Percentiles rank a stretch among this genome's conserved stretches.
These are phyloP conservation scores for Colletotrichum gloeosporioides DNA, from an alignment of 2,329 filamentous ascomycete species.

Conservation along the genomic window DNA sequence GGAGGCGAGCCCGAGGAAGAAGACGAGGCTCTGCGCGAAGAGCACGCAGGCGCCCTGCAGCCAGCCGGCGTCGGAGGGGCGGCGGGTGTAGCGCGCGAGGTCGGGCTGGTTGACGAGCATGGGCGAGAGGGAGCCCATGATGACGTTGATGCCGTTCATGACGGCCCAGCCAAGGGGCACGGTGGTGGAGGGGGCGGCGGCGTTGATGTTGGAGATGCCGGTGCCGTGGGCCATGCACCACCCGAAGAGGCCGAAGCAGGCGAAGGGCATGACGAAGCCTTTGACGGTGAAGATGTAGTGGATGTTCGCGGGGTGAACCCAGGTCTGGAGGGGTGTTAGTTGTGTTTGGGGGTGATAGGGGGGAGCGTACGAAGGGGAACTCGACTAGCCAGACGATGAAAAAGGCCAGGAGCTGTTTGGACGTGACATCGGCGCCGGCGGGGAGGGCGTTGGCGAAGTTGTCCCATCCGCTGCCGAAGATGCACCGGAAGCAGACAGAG, in stretches of 20 bases:
- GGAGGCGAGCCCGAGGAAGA: slow-evolving; percentile 32
- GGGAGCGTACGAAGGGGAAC: slow-evolving; percentile 36
- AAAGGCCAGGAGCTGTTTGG: slow-evolving; percentile 38
- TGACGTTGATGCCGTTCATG: slow-evolving; percentile 41
- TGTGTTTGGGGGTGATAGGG: rapidly evolving
- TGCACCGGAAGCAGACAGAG: slow-evolving; percentile 31
- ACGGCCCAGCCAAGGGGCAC: slow-evolving; percentile 40
- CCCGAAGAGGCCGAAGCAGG: slow-evolving; percentile 39
- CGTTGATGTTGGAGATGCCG: slow-evolving; percentile 29
- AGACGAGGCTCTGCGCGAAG: slow-evolving; percentile 29
- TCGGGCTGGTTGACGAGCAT: slow-evolving; percentile 42
- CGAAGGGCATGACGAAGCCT: slow-evolving; percentile 37
- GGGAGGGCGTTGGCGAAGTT: slow-evolving; percentile 36
- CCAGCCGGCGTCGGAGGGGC: slow-evolving; percentile 32
- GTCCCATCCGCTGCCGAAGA: slow-evolving; percentile 37
- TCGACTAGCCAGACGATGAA: slow-evolving; percentile 44
- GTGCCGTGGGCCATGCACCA: slow-evolving; percentile 35
- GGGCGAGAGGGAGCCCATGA: slow-evolving; percentile 39
- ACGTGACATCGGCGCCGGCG: slow-evolving; percentile 34
- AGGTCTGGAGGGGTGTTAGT: slow-evolving; percentile 23
- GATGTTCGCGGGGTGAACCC: slow-evolving; percentile 39
- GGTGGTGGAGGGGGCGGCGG: slow-evolving; percentile 29
- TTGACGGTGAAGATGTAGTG: slow-evolving; percentile 40
- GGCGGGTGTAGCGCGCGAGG: slow-evolving; percentile 38
- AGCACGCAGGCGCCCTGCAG: slow-evolving; percentile 33